Evolutionary conservation across 345 rosid species (phyloP).

Genomic region (Kernera saxatilis): DNA sequence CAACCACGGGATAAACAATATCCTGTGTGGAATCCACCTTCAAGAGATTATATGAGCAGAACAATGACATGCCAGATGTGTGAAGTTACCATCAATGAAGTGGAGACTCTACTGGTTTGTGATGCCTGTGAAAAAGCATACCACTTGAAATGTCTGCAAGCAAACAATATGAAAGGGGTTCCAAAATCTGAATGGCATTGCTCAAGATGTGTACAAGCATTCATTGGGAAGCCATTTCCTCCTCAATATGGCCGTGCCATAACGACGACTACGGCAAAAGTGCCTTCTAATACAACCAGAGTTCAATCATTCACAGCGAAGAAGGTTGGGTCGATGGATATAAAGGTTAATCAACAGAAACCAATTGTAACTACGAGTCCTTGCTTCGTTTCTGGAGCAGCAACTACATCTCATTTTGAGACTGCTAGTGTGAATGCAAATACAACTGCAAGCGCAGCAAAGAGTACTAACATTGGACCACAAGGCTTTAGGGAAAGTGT

Average conservation of each 20-base stretch:
- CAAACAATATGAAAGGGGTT: constrained; percentile 55
- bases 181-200: constrained; percentile 96
- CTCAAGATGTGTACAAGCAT: constrained; percentile 56
- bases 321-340: constrained; percentile 40
- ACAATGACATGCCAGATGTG: constrained; percentile 69
- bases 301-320: constrained; percentile 50
- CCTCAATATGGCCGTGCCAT: constrained; percentile 85
- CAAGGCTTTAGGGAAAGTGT: constrained; percentile 1
- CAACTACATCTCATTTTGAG: constrained; percentile 4
- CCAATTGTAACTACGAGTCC: constrained; percentile 37
- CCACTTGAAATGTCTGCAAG: constrained; percentile 76
- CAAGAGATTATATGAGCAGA: constrained; percentile 85
- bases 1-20: constrained; percentile 54
- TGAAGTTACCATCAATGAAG: constrained; percentile 56
- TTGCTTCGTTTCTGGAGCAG: constrained; percentile 27
- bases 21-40: constrained; percentile 89
- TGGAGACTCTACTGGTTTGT: constrained; percentile 72
- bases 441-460: constrained; percentile 16
- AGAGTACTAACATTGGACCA: constrained; percentile 3
- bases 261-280: constrained; percentile 43
- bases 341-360: constrained; percentile 44
- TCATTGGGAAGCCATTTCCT: constrained; percentile 80
- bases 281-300: constrained; percentile 37
- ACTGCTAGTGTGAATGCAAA: neutral
- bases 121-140: constrained; percentile 93